Percentiles rank a stretch among this genome's conserved stretches.
These are phyloP conservation scores for Oryza punctata DNA, from an alignment of 176 grass and related monocot species.

Conservation along the genomic window DNA sequence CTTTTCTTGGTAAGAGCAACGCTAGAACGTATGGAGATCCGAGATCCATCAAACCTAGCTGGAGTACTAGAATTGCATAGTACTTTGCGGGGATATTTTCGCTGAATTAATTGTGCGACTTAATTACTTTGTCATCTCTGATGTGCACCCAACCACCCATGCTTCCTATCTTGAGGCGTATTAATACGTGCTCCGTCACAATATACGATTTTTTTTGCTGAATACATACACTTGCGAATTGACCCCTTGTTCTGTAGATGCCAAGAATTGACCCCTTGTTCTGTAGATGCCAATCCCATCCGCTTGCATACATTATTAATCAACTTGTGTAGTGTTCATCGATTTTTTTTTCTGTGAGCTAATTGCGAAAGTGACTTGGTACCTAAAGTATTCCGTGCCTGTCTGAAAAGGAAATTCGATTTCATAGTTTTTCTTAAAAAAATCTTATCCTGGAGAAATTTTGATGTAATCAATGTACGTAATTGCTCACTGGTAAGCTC, in stretches of 20 bases:
- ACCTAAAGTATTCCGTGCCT: slow-evolving; percentile 43
- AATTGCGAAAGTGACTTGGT: slow-evolving; percentile 31
- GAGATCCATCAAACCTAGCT: neutral
- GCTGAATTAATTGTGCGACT: slow-evolving; percentile 15
- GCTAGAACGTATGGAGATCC: neutral
- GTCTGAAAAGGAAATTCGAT: slow-evolving; percentile 36
- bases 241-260: neutral
- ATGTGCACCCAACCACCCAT: neutral
- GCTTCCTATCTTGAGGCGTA: neutral
- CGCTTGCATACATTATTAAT: slow-evolving; percentile 16
- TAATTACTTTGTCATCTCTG: slow-evolving; percentile 3
- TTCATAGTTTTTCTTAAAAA: neutral
- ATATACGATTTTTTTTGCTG: neutral
- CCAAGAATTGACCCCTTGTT: slow-evolving; percentile 2
- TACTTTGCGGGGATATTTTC: neutral
- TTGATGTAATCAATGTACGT: neutral
- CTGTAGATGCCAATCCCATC: slow-evolving; percentile 6
- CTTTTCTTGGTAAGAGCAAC: neutral
- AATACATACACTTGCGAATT: neutral
- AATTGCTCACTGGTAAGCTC: slow-evolving; percentile 4
- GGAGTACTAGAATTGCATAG: neutral
- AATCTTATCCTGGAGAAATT: neutral
- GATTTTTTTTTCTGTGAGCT: slow-evolving; percentile 10
- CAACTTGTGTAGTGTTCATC: neutral
- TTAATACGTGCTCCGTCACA: neutral